Evolutionary conservation across 768 basidiomycete species (phyloP), one percentile per base, ranked within the genome.

Genomic region (Boletus vinaceobasis): DNA sequence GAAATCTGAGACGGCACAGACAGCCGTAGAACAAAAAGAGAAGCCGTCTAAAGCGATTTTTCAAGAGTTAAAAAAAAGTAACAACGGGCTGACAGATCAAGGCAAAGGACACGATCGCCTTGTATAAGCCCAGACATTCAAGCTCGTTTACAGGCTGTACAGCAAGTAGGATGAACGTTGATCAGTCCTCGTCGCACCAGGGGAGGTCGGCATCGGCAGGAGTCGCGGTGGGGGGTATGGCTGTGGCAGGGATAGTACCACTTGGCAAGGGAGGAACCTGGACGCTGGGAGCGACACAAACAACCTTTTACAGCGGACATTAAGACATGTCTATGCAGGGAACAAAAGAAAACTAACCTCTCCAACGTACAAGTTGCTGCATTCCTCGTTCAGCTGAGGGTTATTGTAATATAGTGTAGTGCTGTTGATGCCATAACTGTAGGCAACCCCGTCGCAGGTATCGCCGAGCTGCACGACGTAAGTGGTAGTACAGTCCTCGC

Each of bases 351-450:
- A 8, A 74, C 78, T 52, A 47, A 90, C 89, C 81, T 90, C 86
- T 64, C 85, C 88, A 53, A 86, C 65, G 71, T 90, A 89, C 68
- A 92, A 74, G 75, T 90, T 90, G 60, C 60, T 71, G 70, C 83
- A 87, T 0, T 66, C 73, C 0, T 43, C 3, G 61, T 82, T 58
- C 60, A 91, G 76, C 69, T 90, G 84, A 19, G 88, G 90, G 80
- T 93, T 93, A 81, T 91, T 90, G 55, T 59, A 15, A 65, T 68
- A 74, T 31, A 93, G 74, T 5, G 83, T 75, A 36, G 81, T 81
- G 26, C 61, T 52, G 75, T 84, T 80, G 69, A 87, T 62, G 35
- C 74, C 69, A 61, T 71, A 60, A 1, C 48, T 59, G 27, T 43
- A 17, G 29, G 76, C 52, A 50, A 92, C 73, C 17, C n/a, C 54